Percentiles rank a stretch among this genome's conserved stretches.
phyloP scores from a whole-genome alignment of 2,329 filamentous ascomycete genomes.

The Fusarium sp. region DNA sequence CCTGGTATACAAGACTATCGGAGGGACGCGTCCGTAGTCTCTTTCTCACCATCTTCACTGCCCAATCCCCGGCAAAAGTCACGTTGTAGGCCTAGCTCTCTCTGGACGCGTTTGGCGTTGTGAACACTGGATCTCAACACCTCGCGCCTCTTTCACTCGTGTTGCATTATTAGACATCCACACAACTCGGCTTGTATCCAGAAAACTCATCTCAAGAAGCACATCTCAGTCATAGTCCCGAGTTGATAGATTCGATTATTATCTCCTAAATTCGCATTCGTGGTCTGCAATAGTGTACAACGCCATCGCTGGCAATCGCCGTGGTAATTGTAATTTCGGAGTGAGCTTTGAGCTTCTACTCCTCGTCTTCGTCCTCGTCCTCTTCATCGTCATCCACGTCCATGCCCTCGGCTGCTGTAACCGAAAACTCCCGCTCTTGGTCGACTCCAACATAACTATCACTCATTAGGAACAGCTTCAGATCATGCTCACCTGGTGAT shows the following conservation, averaged over 20 bases:
- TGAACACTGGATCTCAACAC: constrained; percentile 30
- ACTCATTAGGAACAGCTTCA: constrained; percentile 96
- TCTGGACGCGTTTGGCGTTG: constrained; percentile 36
- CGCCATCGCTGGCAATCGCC: constrained; percentile 37
- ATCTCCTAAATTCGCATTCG: constrained; percentile 45
- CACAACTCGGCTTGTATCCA: constrained; percentile 48
- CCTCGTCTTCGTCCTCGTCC: constrained; percentile 67
- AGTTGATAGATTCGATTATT: constrained; percentile 42
- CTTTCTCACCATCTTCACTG: constrained; percentile 19
- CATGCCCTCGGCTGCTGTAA: constrained; percentile 91
- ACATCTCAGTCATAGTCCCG: constrained; percentile 36
- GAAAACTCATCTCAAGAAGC: constrained; percentile 45
- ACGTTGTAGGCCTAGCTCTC: constrained; percentile 8
- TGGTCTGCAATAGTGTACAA: constrained; percentile 50
- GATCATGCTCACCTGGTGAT: constrained; percentile 82
- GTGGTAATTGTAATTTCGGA: constrained; percentile 33
- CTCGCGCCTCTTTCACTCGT: constrained; percentile 43
- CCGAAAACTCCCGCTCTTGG: constrained; percentile 89
- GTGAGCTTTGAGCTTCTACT: constrained; percentile 33
- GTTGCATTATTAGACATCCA: constrained; percentile 45
- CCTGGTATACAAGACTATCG: constrained; percentile 26
- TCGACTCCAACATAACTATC: constrained; percentile 98
- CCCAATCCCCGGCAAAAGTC: constrained; percentile 9
- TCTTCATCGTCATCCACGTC: constrained; percentile 93
- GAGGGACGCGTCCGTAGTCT: constrained; percentile 30